phyloP scores from a whole-genome alignment of 2,329 filamentous ascomycete genomes.

The Ophiostoma angusticollis region DNA sequence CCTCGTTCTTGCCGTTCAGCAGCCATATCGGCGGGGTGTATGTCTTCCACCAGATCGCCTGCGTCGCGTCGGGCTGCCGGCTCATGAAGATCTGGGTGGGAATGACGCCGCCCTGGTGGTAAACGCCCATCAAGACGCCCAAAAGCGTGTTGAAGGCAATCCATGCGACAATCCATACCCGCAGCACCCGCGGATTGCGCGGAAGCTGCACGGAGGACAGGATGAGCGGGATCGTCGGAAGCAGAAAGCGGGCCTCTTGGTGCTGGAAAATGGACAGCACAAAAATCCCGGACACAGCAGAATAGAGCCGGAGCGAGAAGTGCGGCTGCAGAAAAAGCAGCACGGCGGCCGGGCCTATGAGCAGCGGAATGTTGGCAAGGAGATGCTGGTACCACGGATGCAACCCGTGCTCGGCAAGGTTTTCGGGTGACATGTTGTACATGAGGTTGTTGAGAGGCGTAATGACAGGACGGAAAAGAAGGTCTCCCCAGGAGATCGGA shows the following conservation, averaged over 20 bases:
- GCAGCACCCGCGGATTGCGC: constrained; percentile 33
- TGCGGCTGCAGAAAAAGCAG: constrained; percentile 47
- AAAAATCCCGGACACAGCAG: constrained; percentile 58
- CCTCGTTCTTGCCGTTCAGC: constrained; percentile 60
- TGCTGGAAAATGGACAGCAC: constrained; percentile 65
- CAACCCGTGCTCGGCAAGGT: constrained; percentile 62
- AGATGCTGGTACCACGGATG: constrained; percentile 71
- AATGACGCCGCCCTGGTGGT: constrained; percentile 69
- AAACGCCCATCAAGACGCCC: constrained; percentile 64
- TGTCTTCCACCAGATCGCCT: constrained; percentile 75
- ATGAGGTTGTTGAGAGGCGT: constrained; percentile 66
- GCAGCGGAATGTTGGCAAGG: constrained; percentile 55
- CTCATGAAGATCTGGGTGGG: constrained; percentile 65
- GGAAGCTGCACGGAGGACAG: constrained; percentile 61
- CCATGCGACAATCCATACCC: constrained; percentile 50
- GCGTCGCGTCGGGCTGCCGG: constrained; percentile 52
- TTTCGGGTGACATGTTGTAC: constrained; percentile 59
- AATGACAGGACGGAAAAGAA: constrained; percentile 54
- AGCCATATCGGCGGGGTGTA: constrained; percentile 75
- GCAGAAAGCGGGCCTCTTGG: constrained; percentile 66
- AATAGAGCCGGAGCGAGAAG: constrained; percentile 50
- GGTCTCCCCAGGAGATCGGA: constrained; percentile 49
- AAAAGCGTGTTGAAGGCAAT: constrained; percentile 55
- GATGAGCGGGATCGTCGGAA: constrained; percentile 65
- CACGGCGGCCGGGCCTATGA: constrained; percentile 56